These are phyloP conservation scores for Malassezia vespertilionis DNA, from an alignment of 1,284 basidiomycete genomes.

Conservation along the genomic window DNA sequence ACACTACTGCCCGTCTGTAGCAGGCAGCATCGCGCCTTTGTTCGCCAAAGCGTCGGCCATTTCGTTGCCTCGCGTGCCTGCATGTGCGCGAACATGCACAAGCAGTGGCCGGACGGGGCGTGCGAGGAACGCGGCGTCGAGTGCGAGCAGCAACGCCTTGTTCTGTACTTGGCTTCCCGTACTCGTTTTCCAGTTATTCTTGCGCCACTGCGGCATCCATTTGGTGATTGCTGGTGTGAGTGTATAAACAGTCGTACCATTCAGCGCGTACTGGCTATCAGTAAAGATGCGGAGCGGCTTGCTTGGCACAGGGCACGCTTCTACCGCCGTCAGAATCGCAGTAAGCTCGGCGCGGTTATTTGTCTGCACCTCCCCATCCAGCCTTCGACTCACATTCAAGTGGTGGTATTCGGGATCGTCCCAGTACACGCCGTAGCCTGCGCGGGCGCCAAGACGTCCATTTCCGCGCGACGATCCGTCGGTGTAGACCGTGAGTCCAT, in stretches of 20 bases:
- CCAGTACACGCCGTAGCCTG: constrained; percentile 43
- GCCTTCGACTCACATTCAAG: constrained; percentile 65
- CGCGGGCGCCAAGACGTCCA: constrained; percentile 50
- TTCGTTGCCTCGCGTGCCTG: constrained; percentile 63
- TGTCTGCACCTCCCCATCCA: constrained; percentile 64
- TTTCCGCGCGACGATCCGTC: constrained; percentile 73
- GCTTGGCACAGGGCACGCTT: constrained; percentile 55
- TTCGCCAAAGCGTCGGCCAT: constrained; percentile 56
- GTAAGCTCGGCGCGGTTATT: constrained; percentile 77
- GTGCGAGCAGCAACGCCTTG: constrained; percentile 55
- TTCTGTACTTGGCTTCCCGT: constrained; percentile 58
- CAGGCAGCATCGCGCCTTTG: constrained; percentile 19
- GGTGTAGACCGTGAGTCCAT: constrained; percentile 54
- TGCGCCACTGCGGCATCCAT: constrained; percentile 60
- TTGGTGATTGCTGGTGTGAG: constrained; percentile 53
- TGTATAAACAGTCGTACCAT: constrained; percentile 23
- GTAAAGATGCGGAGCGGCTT: constrained; percentile 57
- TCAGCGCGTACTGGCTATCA: constrained; percentile 65
- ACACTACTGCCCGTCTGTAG: too few species aligned
- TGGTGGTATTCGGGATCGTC: constrained; percentile 13
- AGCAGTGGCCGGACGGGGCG: constrained; percentile 47
- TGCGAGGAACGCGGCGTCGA: constrained; percentile 45
- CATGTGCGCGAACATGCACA: constrained; percentile 62
- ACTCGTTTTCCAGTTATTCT: constrained; percentile 53
- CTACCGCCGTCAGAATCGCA: constrained; percentile 65